Evolutionary conservation across 805 yeast species (phyloP), one percentile per base, ranked within the genome.

Genomic region (Candida montana): DNA sequence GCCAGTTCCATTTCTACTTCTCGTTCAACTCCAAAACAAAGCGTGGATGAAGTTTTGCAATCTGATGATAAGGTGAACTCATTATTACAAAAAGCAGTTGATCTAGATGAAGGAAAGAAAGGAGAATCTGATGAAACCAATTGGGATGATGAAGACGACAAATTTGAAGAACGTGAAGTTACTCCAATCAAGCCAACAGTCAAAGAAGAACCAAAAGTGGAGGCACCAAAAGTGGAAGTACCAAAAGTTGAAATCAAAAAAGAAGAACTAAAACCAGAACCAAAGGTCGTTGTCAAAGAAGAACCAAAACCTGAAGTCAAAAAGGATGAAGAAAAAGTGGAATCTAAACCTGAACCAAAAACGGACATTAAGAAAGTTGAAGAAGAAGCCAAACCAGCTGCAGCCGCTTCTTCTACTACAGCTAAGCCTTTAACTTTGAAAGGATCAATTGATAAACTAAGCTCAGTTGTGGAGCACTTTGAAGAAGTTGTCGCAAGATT

Each of bases 401-500:
- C 37, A n/a, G 36, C 52, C 3, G n/a, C 38, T 13, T 9, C 50
- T 28, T 20, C 39, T 3, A 21, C 24, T 7, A 9, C 9, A 9
- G 31, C 61, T 15, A 58, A 67, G 23, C 77, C 85, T 16, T 71
- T 83, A 26, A 83, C 89, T 1, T 68, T 85, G 45, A 82, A 82
- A 53, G 82, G 77, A 9, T 78, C 88, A 1, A 81, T 84, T 26
- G 91, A 82, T 49, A 81, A 74, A 48, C 66, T 85, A 41, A 77
- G 83, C 5, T 44, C 64, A 2, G 61, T 85, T 27, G 88, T 82
- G 17, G 64, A 67, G 3, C 65, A 70, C 23, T 68, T 85, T 35
- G 89, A 84, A 57, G 41, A 63, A 0, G 75, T 79, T 33, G 73
- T 85, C 34, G 53, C 67, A 10, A 69, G 62, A 41, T 66, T 85